phyloP scores from a whole-genome alignment of 768 basidiomycete genomes.

The Leccinellum luteum region DNA sequence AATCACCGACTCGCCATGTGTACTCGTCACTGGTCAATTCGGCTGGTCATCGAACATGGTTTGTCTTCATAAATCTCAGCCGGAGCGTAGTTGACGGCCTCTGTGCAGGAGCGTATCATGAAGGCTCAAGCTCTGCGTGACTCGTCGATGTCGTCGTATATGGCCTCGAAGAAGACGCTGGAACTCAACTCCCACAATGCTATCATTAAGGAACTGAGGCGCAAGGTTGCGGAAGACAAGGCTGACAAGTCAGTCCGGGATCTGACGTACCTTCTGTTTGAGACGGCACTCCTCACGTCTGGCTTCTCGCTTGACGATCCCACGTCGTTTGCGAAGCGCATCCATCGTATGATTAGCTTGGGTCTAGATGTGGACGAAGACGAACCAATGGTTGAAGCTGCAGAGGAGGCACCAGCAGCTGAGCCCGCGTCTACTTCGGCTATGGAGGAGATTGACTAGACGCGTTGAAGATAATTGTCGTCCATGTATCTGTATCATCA shows the following conservation, averaged over 20 bases:
- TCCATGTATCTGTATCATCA: slow-evolving; percentile 27
- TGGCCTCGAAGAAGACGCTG: slow-evolving; percentile 97
- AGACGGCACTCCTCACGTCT: slow-evolving; percentile 93
- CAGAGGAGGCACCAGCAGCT: slow-evolving; percentile 49
- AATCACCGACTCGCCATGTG: slow-evolving; percentile 94
- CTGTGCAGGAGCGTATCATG: slow-evolving; percentile 87
- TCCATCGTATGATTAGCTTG: slow-evolving; percentile 93
- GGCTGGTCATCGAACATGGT: slow-evolving; percentile 99
- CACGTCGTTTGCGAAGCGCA: slow-evolving; percentile 90
- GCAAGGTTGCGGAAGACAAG: slow-evolving; percentile 95
- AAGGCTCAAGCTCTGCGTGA: slow-evolving; percentile 97
- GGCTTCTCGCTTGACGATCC: slow-evolving; percentile 97
- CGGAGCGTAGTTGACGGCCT: neutral
- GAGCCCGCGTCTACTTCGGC: slow-evolving; percentile 71
- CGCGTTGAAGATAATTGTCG: slow-evolving; percentile 1
- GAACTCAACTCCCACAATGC: slow-evolving; percentile 92
- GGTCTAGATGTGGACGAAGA: slow-evolving; percentile 89
- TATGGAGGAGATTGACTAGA: slow-evolving; percentile 97
- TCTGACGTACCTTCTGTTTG: slow-evolving; percentile 92
- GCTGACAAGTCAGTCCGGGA: slow-evolving; percentile 98
- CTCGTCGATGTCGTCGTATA: slow-evolving; percentile 98
- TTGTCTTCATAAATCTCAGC: slow-evolving; percentile 17
- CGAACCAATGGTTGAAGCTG: slow-evolving; percentile 35
- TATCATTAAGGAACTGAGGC: slow-evolving; percentile 95
- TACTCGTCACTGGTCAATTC: slow-evolving; percentile 97